These are phyloP conservation scores for Ensete ventricosum DNA, from an alignment of 176 grass and related monocot genomes.

Conservation along the genomic window DNA sequence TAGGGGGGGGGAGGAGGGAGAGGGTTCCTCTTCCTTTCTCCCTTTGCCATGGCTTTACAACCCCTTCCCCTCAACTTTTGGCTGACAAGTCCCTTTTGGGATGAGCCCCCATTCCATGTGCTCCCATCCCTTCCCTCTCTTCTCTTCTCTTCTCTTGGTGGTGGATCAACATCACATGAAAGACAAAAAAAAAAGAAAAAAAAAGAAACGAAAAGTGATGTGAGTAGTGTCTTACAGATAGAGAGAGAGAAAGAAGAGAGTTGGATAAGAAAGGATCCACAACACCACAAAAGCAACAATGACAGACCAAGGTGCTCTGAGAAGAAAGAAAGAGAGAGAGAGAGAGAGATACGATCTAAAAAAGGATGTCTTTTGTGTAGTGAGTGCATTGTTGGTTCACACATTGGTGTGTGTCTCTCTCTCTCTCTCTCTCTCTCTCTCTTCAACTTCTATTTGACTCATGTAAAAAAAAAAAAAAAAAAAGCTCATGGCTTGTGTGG, in stretches of 20 bases:
- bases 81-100: constrained; percentile 2
- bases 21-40: background rate
- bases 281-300: background rate
- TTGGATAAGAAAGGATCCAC: constrained; percentile 3
- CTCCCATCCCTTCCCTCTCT: background rate
- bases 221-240: background rate
- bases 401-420: background rate
- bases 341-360: background rate
- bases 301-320: constrained; percentile 8
- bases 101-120: constrained; percentile 8
- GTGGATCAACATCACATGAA: constrained; percentile 6
- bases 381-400: background rate
- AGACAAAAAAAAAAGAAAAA: background rate
- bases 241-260: background rate
- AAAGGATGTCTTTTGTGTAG: constrained; percentile 6
- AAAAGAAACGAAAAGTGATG: constrained; percentile 2
- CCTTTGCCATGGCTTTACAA: background rate
- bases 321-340: background rate
- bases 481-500: background rate
- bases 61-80: background rate
- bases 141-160: background rate
- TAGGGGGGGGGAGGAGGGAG: too few relatives aligned
- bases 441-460: background rate
- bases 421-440: background rate
- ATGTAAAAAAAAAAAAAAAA: background rate